phyloP scores from a whole-genome alignment of 352 stramenopile species.

The Phytopythium sindhum region DNA sequence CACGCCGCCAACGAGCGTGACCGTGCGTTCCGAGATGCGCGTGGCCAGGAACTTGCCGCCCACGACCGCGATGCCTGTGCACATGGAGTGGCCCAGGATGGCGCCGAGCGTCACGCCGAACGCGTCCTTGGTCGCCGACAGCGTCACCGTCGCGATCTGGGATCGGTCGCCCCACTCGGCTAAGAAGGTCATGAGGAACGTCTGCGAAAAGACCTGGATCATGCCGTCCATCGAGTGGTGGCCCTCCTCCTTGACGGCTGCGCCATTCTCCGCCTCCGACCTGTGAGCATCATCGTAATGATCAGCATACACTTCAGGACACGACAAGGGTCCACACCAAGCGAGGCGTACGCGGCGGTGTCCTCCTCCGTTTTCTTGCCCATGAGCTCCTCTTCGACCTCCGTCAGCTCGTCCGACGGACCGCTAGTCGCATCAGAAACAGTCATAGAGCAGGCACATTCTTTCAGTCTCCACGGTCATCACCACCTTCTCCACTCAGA shows the following conservation, averaged over 20 bases:
- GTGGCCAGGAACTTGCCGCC: constrained; percentile 97
- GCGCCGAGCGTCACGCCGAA: constrained; percentile 95
- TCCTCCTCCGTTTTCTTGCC: constrained; percentile 78
- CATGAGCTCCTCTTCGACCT: constrained; percentile 84
- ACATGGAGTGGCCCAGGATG: constrained; percentile 97
- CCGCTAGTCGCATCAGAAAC: constrained; percentile 27
- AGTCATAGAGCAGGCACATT: neutral
- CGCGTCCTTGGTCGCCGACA: constrained; percentile 95
- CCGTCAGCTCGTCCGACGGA: constrained; percentile 73
- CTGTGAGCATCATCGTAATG: neutral
- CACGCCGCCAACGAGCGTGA: constrained; percentile 92
- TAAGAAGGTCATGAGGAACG: constrained; percentile 98
- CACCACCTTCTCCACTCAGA: neutral
- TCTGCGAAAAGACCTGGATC: constrained; percentile 90
- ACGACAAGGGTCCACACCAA: neutral
- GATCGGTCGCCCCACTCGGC: constrained; percentile 99
- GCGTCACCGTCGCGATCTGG: constrained; percentile 98
- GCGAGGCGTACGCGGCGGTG: constrained; percentile 36
- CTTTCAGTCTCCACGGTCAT: neutral
- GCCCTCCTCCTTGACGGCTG: constrained; percentile 17
- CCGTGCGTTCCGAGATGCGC: constrained; percentile 97
- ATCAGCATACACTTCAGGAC: neutral
- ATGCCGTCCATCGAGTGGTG: constrained; percentile 37
- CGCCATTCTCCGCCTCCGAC: constrained; percentile 24
- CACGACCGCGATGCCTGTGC: constrained; percentile 96